Percentiles rank a stretch among this genome's conserved stretches.
phyloP scores from a whole-genome alignment of 306 rosid genomes.

The Crataegus laevigata region DNA sequence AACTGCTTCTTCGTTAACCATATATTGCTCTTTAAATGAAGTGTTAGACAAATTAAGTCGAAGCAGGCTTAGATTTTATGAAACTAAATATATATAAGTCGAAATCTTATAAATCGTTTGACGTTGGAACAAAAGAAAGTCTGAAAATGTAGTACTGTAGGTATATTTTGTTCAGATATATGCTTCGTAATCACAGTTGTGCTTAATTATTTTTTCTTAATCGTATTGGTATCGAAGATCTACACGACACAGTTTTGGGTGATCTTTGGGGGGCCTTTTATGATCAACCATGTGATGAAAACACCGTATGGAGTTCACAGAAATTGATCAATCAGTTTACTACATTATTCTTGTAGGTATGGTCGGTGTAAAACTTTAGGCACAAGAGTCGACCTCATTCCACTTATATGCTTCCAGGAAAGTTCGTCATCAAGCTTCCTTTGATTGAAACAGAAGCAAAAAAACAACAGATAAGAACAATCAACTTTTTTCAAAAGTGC shows the following conservation, averaged over 20 bases:
- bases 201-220: background rate
- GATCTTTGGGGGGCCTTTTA: conserved; percentile 5
- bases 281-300: background rate
- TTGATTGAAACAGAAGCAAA: conserved; percentile 43
- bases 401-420: conserved; percentile 22
- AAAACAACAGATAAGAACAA: conserved; percentile 4
- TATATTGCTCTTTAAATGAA: background rate
- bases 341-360: conserved; percentile 11
- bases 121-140: background rate
- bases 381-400: conserved; percentile 13
- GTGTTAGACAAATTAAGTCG: background rate
- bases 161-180: background rate
- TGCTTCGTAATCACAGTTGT: background rate
- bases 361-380: conserved; percentile 24
- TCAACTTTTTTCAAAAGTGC: conserved; percentile 21
- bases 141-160: background rate
- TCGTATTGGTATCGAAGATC: background rate
- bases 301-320: background rate
- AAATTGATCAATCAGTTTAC: conserved; percentile 1
- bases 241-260: background rate
- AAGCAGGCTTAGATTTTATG: background rate
- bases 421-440: conserved; percentile 6
- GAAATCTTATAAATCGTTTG: background rate
- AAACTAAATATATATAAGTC: background rate
- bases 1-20: background rate